phyloP scores from a whole-genome alignment of 2,329 filamentous ascomycete genomes.

The Ascochyta pisi region DNA sequence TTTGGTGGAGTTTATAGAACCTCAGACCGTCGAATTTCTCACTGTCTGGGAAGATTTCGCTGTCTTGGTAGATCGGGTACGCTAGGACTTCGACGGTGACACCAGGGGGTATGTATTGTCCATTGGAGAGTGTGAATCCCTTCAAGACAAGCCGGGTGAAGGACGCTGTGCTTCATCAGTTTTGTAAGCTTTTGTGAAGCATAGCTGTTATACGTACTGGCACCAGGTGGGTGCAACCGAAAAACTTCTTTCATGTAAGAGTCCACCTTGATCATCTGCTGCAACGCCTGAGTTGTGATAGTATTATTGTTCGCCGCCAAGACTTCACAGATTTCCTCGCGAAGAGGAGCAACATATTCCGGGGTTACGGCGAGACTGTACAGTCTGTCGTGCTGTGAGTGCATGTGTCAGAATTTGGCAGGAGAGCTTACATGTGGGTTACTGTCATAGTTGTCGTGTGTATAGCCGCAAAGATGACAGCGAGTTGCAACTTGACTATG shows the following conservation, averaged over 20 bases:
- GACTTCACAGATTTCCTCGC: constrained; percentile 51
- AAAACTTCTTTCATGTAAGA: constrained; percentile 36
- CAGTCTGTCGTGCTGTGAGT: constrained; percentile 14
- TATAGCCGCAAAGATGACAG: constrained; percentile 28
- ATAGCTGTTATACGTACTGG: constrained; percentile 14
- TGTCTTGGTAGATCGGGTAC: constrained; percentile 27
- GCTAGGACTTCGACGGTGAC: constrained; percentile 31
- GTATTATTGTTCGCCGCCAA: constrained; percentile 34
- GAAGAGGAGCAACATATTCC: constrained; percentile 51
- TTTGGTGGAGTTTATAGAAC: constrained; percentile 24
- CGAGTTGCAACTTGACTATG: constrained; percentile 21
- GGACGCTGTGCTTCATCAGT: constrained; percentile 38
- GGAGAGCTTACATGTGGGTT: constrained; percentile 28
- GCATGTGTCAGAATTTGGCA: not conserved
- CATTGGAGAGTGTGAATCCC: constrained; percentile 59
- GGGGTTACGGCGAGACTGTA: constrained; percentile 35
- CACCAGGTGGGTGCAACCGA: constrained; percentile 26
- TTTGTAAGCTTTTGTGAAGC: not conserved
- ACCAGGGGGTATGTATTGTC: constrained; percentile 52
- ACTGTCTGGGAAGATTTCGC: constrained; percentile 15
- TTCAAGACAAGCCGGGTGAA: constrained; percentile 60
- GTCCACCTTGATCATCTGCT: constrained; percentile 36
- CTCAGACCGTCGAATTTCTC: constrained; percentile 31
- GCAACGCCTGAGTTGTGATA: constrained; percentile 28
- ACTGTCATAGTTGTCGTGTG: constrained; percentile 29